Evolutionary conservation across 2,329 filamentous ascomycete species (phyloP), one percentile per base, ranked within the genome.

Genomic region (Lasiodiplodia gonubiensis): DNA sequence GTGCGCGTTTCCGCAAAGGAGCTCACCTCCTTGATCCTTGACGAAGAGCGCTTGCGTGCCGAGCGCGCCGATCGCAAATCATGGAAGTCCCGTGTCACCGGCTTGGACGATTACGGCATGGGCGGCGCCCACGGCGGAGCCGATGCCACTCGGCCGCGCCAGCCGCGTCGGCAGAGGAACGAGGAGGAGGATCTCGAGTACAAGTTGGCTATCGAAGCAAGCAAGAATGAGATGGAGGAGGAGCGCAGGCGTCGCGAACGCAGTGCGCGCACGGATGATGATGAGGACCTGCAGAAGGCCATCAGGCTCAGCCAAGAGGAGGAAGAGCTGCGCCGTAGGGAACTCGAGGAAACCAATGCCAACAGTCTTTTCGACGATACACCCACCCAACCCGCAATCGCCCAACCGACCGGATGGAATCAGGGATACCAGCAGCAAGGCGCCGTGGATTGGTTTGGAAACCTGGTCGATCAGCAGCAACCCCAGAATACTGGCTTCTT

Each of bases 341-440:
- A 98, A 79, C 83, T 97, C 65, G 94, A 97, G 77, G 90, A 94
- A 69, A 90, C 85, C 78, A 97, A 97, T 75, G 90, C 92, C 23
- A 86, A 90, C 57, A 89, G 93, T 23, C 85, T 99, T n/a, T 98
- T 99, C 74, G 94, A 97, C 73, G 92, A 97, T 72, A 84, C 86
- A 30, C 85, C 85, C 7, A 87, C 88, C 27, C 88, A 90, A 74
- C 78, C 84, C 4, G 81, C 88, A 65, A 90, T 93, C 73, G 87
- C 91, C 42, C 92, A 94, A 80, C 88, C 88, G 49, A 98, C 94
- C 16, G 94, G 93, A 42, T 93, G 93, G 83, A 98, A 97, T 80
- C 94, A 97, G 81, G 94, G 94, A 55, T 99, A 99, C 76, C 94
- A 98, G 82, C 95, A 99, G 81, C 94, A 97, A 77, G 91, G 91